phyloP scores from a whole-genome alignment of 257 asterid genomes.

The Gardenia jasminoides region DNA sequence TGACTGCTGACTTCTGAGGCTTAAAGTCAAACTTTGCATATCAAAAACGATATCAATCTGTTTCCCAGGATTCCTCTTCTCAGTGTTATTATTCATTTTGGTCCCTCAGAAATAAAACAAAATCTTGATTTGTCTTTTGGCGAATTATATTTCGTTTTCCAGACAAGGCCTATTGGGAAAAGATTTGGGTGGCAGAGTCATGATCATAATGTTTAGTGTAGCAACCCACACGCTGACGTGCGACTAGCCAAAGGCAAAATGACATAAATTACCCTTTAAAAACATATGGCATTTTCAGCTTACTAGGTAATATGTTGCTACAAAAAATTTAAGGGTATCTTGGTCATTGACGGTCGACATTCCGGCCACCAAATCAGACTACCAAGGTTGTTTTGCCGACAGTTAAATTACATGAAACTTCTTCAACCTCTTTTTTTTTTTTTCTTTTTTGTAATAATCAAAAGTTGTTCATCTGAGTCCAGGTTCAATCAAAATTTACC shows the following conservation, averaged over 20 bases:
- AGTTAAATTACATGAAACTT: constrained; percentile 42
- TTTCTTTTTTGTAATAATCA: no score
- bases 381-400: constrained; percentile 54
- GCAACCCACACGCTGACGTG: constrained; percentile 10
- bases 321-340: constrained; percentile 22
- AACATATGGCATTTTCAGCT: constrained; percentile 15
- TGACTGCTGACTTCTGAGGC: constrained; percentile 17
- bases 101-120: constrained; percentile 35
- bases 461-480: constrained; percentile 15
- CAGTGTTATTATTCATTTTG: constrained; percentile 12
- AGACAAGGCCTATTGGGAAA: constrained; percentile 30
- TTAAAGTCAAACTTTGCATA: background rate
- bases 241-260: background rate
- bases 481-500: constrained; percentile 27
- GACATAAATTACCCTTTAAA: constrained; percentile 17
- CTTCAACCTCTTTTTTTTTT: background rate
- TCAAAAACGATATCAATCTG: background rate
- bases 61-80: background rate
- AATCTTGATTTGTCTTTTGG: constrained; percentile 38
- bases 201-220: constrained; percentile 28
- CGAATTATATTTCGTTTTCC: constrained; percentile 19
- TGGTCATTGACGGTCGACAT: constrained; percentile 42
- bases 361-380: constrained; percentile 58
- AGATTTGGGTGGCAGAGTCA: constrained; percentile 55
- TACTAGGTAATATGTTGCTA: background rate